A percentile compares a stretch with the other conserved stretches of the same genome.
phyloP scores from a whole-genome alignment of 768 basidiomycete species.

The Hortiboletus campestris region DNA sequence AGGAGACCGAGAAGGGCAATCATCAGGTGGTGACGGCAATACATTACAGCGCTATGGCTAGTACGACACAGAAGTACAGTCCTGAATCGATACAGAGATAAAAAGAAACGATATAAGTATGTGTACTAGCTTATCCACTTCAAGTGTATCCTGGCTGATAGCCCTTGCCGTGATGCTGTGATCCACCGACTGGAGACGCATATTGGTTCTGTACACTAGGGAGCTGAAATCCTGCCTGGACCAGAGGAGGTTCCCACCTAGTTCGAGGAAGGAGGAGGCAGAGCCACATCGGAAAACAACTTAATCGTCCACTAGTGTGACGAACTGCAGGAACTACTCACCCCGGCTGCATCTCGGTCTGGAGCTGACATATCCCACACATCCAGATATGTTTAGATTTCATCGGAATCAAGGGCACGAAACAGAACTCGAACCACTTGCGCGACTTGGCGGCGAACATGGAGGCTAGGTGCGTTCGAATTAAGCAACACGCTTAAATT shows the following conservation, averaged over 20 bases:
- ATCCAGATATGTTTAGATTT: conserved; percentile 62
- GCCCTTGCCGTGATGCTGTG: conserved; percentile 16
- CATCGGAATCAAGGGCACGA: conserved; percentile 68
- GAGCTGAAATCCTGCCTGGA: conserved; percentile 37
- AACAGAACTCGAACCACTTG: conserved; percentile 76
- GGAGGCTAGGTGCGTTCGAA: conserved; percentile 40
- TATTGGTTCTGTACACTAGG: conserved; percentile 26
- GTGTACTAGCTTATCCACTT: conserved; percentile 8
- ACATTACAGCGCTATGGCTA: neutral
- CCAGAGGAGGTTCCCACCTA: conserved; percentile 38
- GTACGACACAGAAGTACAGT: neutral
- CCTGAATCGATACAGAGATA: neutral
- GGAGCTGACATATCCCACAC: conserved; percentile 72
- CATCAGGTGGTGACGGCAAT: conserved; percentile 2
- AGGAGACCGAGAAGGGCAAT: conserved; percentile 5
- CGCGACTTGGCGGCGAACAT: conserved; percentile 63
- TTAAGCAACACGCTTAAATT: neutral
- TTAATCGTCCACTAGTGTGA: neutral
- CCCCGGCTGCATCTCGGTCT: conserved; percentile 49
- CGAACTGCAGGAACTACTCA: conserved; percentile 33
- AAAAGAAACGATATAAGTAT: neutral
- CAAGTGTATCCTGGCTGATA: conserved; percentile 32
- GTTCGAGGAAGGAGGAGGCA: neutral
- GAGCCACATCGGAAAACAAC: neutral
- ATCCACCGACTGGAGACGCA: neutral